phyloP scores from a whole-genome alignment of 2,329 filamentous ascomycete genomes.

The Talaromyces islandicus region DNA sequence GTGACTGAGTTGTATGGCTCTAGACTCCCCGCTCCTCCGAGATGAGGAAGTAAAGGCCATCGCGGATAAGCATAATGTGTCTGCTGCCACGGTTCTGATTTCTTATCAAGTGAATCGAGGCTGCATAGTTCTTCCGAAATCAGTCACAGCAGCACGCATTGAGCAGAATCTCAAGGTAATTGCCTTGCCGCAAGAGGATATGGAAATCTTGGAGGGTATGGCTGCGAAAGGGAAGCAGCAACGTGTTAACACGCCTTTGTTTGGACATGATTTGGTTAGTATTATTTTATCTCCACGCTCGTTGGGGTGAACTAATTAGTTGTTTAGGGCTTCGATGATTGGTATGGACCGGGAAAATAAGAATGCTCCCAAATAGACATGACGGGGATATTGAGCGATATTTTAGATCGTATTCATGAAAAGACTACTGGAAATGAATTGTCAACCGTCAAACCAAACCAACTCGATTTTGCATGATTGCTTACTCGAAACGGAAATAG shows the following conservation, averaged over 20 bases:
- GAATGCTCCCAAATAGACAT: neutral
- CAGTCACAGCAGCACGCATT: conserved; percentile 48
- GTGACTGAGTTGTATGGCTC: neutral
- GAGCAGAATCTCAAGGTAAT: conserved; percentile 43
- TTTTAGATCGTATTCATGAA: too few relatives aligned
- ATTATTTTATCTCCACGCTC: neutral
- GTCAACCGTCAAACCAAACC: too few relatives aligned
- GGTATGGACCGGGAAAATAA: neutral
- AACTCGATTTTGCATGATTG: too few relatives aligned
- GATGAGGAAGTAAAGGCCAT: neutral
- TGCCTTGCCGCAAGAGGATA: neutral
- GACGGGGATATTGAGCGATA: neutral
- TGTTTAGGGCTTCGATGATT: neutral
- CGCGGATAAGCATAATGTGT: neutral
- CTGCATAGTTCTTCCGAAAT: conserved; percentile 50
- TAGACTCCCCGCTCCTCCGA: neutral
- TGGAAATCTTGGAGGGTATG: conserved; percentile 13
- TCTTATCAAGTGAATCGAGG: conserved; percentile 41
- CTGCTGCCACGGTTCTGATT: neutral
- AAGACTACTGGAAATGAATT: too few relatives aligned
- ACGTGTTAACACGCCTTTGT: conserved; percentile 1
- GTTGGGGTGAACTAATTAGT: neutral
- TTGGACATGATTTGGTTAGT: conserved; percentile 1
- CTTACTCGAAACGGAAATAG: too few relatives aligned
- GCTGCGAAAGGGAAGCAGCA: conserved; percentile 1